Conservation (phyloP, 2,329 filamentous ascomycete species). For the Stylonectria norvegica region DNA sequence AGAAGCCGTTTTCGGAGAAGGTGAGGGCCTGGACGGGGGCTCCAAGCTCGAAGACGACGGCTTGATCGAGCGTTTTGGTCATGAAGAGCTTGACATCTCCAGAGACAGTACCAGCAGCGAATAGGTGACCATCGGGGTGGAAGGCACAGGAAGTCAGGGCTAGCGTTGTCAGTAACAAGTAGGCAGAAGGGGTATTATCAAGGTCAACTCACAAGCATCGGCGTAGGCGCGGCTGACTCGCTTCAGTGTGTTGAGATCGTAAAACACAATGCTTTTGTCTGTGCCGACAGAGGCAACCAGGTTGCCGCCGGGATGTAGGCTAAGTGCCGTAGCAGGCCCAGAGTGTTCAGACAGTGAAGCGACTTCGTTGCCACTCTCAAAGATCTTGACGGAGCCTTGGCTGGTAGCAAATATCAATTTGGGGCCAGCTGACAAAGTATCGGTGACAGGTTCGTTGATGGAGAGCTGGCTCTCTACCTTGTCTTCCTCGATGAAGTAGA, state of each 20-base stretch:
- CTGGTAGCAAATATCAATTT: conserved; percentile 71
- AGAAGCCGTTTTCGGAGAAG: conserved; percentile 97
- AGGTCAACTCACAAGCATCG: conserved; percentile 64
- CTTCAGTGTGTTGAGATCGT: conserved; percentile 68
- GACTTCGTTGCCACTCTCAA: conserved; percentile 65
- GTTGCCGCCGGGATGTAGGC: conserved; percentile 77
- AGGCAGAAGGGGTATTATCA: background rate
- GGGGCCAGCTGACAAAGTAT: conserved; percentile 60
- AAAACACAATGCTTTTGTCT: conserved; percentile 91
- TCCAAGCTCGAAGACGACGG: conserved; percentile 68
- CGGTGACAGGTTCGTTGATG: conserved; percentile 65
- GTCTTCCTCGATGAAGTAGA: conserved; percentile 71
- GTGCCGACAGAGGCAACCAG: conserved; percentile 83
- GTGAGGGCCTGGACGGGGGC: conserved; percentile 70
- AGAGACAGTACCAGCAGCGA: conserved; percentile 76
- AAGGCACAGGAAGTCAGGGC: conserved; percentile 77
- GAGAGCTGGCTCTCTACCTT: conserved; percentile 65
- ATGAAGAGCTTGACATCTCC: conserved; percentile 88
- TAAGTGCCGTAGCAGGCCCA: conserved; percentile 72
- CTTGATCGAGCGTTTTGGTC: conserved; percentile 72
- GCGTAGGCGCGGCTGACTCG: conserved; percentile 76
- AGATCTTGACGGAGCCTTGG: conserved; percentile 76
- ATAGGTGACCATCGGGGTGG: conserved; percentile 94
- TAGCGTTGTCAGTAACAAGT: conserved; percentile 33
- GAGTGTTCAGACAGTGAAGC: conserved; percentile 77